These are phyloP conservation scores for Castanospermum australe DNA, from an alignment of 306 rosid species.

Conservation along the genomic window DNA sequence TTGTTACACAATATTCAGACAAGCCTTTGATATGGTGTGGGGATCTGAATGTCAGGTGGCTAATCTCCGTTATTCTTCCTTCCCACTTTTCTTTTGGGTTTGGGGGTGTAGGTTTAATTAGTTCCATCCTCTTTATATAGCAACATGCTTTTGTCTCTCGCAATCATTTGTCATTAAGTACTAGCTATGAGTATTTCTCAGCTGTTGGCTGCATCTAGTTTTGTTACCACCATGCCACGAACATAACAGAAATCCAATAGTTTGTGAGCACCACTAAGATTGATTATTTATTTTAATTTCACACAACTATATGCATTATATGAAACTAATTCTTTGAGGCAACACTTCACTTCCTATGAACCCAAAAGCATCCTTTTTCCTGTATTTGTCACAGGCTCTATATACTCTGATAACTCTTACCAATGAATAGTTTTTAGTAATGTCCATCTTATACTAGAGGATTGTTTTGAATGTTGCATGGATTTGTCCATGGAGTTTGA, in stretches of 20 bases:
- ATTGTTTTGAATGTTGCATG: neutral
- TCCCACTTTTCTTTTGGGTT: neutral
- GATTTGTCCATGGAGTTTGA: neutral
- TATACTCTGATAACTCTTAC: neutral
- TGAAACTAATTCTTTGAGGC: neutral
- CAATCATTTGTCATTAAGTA: conserved; percentile 8
- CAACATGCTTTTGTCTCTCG: conserved; percentile 6
- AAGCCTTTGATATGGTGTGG: conserved; percentile 99
- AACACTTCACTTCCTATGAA: neutral
- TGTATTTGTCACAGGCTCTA: neutral
- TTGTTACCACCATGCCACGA: conserved; percentile 4
- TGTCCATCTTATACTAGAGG: neutral
- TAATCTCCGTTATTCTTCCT: conserved; percentile 15
- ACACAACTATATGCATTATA: neutral
- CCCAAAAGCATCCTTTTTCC: neutral
- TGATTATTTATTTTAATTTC: conserved; percentile 5
- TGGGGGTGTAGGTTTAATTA: conserved; percentile 6
- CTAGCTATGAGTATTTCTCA: conserved; percentile 16
- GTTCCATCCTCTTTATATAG: conserved; percentile 22
- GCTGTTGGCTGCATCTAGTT: conserved; percentile 15
- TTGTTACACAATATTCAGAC: conserved; percentile 72
- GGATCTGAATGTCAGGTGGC: conserved; percentile 94
- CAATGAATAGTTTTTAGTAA: conserved; percentile 8
- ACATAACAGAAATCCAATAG: neutral
- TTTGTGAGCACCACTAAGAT: conserved; percentile 1